Conservation (phyloP, 805 yeast genomes). For the Cyberlindnera veronae region DNA sequence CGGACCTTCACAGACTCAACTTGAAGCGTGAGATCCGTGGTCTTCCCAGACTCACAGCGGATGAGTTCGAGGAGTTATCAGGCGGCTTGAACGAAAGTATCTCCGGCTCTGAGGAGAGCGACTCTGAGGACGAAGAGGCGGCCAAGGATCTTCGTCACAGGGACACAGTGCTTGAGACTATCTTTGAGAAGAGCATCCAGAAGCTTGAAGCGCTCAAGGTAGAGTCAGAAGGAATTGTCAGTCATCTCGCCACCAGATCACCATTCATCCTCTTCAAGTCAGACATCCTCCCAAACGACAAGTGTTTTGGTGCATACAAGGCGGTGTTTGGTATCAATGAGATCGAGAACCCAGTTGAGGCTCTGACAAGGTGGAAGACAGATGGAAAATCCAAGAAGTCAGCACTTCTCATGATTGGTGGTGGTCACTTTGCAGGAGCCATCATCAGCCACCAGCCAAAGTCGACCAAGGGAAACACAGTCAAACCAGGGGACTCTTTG, state of each 20-base stretch:
- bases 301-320: conserved; percentile 67
- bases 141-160: neutral
- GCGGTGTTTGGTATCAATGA: conserved; percentile 45
- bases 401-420: conserved; percentile 90
- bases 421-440: conserved; percentile 98
- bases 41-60: conserved; percentile 46
- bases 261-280: conserved; percentile 64
- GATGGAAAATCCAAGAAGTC: conserved; percentile 40
- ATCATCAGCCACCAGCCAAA: conserved; percentile 70
- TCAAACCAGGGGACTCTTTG: conserved; percentile 43
- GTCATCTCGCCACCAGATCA: conserved; percentile 64
- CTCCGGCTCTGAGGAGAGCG: conserved; percentile 51
- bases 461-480: conserved; percentile 53
- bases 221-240: conserved; percentile 32
- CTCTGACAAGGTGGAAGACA: conserved; percentile 28
- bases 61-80: conserved; percentile 53
- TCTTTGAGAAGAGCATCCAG: conserved; percentile 22
- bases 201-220: conserved; percentile 20
- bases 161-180: conserved; percentile 20
- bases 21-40: conserved; percentile 48
- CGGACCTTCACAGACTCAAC: conserved; percentile 59
- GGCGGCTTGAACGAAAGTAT: conserved; percentile 53
- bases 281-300: conserved; percentile 36
- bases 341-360: conserved; percentile 47
- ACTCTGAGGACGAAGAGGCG: conserved; percentile 22